phyloP scores from a whole-genome alignment of 2,329 filamentous ascomycete species.

The Diaporthe sp. region DNA sequence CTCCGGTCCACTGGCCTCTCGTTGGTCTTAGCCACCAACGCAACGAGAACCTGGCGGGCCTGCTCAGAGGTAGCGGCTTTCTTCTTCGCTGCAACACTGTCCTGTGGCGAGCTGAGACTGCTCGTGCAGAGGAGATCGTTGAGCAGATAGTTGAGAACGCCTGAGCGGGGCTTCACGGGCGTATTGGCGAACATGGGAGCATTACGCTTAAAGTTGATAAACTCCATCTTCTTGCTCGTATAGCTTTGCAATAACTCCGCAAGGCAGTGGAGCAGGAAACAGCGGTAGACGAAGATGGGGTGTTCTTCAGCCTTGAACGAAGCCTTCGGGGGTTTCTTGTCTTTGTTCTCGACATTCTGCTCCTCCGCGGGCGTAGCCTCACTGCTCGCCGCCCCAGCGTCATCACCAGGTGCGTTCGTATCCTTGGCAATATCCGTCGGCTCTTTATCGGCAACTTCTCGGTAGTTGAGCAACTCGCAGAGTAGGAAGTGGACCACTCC shows the following conservation, averaged over 20 bases:
- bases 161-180: constrained; percentile 93
- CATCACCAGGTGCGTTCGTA: constrained; percentile 50
- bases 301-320: constrained; percentile 93
- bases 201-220: constrained; percentile 98
- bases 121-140: constrained; percentile 78
- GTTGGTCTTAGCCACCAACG: constrained; percentile 87
- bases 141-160: constrained; percentile 92
- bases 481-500: constrained; percentile 96
- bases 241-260: constrained; percentile 92
- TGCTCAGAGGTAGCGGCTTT: constrained; percentile 85
- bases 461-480: constrained; percentile 91
- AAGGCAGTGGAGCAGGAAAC: constrained; percentile 92
- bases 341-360: constrained; percentile 57
- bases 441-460: constrained; percentile 91
- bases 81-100: constrained; percentile 85
- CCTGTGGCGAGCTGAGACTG: constrained; percentile 75
- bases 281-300: constrained; percentile 95
- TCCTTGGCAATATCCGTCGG: constrained; percentile 59
- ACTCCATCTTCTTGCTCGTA: constrained; percentile 95
- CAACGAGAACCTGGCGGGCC: constrained; percentile 87
- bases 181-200: constrained; percentile 86
- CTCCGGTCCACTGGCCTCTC: constrained; percentile 75
- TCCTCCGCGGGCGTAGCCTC: constrained; percentile 20
- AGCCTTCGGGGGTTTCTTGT: constrained; percentile 77
- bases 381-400: constrained; percentile 43